A percentile compares a stretch with the other conserved stretches of the same genome.
Evolutionary conservation across 164 flowering plant genomes (phyloP).

Genomic region (Magnolia sinica): DNA sequence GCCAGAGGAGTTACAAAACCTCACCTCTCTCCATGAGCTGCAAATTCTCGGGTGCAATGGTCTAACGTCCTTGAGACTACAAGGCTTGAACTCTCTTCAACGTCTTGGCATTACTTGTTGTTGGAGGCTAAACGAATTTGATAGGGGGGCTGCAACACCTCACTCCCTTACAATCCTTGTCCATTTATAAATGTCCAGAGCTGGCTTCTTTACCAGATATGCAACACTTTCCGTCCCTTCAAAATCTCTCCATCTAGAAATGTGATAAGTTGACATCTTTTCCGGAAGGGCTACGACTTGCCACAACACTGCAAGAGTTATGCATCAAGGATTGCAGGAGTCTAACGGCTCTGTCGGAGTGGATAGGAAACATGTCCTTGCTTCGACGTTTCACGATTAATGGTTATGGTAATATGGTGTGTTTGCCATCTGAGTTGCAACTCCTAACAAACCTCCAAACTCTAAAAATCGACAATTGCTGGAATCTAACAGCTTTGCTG

Average conservation of each 20-base stretch:
- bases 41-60: neutral
- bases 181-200: neutral
- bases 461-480: too few relatives aligned
- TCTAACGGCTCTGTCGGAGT: neutral
- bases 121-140: too few relatives aligned
- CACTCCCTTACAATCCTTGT: neutral
- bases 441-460: too few relatives aligned
- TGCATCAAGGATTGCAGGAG: neutral
- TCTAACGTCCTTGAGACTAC: neutral
- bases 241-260: neutral
- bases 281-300: neutral
- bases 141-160: too few relatives aligned
- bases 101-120: neutral
- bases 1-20: conserved; percentile 3
- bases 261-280: neutral
- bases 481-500: too few relatives aligned
- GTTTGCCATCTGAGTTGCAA: neutral
- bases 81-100: neutral
- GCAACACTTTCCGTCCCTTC: neutral
- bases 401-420: neutral
- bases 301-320: too few relatives aligned
- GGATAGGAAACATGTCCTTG: neutral
- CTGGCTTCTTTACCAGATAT: neutral
- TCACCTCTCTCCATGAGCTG: conserved; percentile 9
- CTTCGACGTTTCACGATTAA: neutral